Evolutionary conservation across 306 rosid species (phyloP).

Genomic region (Vicia villosa): DNA sequence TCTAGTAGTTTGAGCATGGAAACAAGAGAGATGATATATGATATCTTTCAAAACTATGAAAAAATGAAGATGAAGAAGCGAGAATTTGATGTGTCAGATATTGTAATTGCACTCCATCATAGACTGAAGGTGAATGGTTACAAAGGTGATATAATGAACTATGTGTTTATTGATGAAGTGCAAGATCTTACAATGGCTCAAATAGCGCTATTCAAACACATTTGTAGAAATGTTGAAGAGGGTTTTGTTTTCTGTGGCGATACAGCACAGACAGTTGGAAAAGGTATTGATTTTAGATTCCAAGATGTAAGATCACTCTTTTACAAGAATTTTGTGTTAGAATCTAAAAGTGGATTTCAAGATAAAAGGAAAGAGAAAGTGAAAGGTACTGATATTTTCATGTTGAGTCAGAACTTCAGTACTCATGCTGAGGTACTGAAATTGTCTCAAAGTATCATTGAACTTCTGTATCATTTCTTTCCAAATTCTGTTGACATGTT

Average conservation of each 20-base stretch:
- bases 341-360: constrained; percentile 10
- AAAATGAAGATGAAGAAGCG: constrained; percentile 58
- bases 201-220: constrained; percentile 58
- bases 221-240: constrained; percentile 68
- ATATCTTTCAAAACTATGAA: constrained; percentile 58
- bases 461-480: constrained; percentile 60
- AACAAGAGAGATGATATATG: constrained; percentile 52
- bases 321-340: constrained; percentile 52
- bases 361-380: constrained; percentile 46
- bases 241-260: constrained; percentile 86
- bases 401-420: constrained; percentile 62
- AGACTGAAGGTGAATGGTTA: constrained; percentile 46
- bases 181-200: constrained; percentile 73
- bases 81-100: constrained; percentile 68
- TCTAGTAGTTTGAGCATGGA: constrained; percentile 44
- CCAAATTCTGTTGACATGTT: constrained; percentile 59
- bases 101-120: constrained; percentile 62
- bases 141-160: constrained; percentile 53
- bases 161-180: constrained; percentile 76
- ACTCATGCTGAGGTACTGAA: constrained; percentile 60
- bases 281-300: constrained; percentile 74
- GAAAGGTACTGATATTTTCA: constrained; percentile 55
- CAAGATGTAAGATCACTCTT: constrained; percentile 65
- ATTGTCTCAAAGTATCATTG: constrained; percentile 60
- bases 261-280: constrained; percentile 72